Base-by-base conservation (phyloP, 257 asterid species). In the Echites panduratus region DNA sequence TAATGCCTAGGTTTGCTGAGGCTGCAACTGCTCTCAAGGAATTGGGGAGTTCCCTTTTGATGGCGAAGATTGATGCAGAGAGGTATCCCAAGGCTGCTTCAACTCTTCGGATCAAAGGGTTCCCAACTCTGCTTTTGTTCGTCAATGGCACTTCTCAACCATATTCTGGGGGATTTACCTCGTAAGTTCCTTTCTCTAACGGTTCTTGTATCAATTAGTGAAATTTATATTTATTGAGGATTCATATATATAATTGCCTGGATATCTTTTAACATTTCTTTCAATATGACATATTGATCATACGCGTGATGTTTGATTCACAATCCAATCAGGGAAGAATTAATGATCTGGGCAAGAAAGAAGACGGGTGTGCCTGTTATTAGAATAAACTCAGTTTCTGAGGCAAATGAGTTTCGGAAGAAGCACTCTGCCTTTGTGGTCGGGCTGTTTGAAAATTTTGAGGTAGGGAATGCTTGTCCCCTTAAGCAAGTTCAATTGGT, bases 1-100 rank as follows among this genome's bases (percentile, higher is more conserved):
- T 95, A 65, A 95, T 95, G 99, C 99, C 99, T 6, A 81, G 90
- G 79, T 95, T 92, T 77, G 90, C 98, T 47, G 96, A 95, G 83
- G 97, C 99, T 76, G 98, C 99, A 12, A 92, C 84, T 84, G 80
- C 81, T 74, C 79, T 95, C 57, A 91, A 86, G 85, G 89, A 85
- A 75, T 77, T 86, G 74, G 93, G 87, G 45, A 87, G 82, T 82
- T 65, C 67, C 45, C 24, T 92, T 65, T 80, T 85, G 88, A 83
- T 92, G 89, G 92, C 98, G 7, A 95, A 92, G 87, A 65, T 95
- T 83, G 99, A 95, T 78, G 84, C 87, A 32, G 98, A 95, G 68
- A 79, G 99, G 79, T 82, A 87, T 61, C 90, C 97, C 0, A 89
- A 90, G 74, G 87, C 89, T 78, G 98, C 95, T 35, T 77, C 91